phyloP scores from a whole-genome alignment of 148 eudicot species.

The Euryodendron excelsum region DNA sequence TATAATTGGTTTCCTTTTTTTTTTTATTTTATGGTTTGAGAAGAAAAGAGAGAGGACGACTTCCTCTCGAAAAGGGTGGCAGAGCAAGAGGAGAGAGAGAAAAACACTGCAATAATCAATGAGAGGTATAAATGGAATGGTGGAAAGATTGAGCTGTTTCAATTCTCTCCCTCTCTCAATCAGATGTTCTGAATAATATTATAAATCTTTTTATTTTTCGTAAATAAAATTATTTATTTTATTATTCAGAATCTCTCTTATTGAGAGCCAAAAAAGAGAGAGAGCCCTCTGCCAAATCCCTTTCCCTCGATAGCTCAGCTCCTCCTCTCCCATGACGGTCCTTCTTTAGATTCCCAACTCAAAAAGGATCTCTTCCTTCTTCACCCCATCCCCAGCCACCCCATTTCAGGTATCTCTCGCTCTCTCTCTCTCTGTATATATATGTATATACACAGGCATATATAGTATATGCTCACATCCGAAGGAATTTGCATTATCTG shows the following conservation, averaged over 20 bases:
- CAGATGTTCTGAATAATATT: neutral
- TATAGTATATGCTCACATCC: too few relatives aligned
- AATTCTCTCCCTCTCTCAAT: neutral
- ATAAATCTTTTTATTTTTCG: neutral
- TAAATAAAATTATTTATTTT: neutral
- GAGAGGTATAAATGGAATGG: neutral
- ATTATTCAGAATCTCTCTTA: constrained; percentile 8
- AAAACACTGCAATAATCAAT: neutral
- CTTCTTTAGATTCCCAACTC: neutral
- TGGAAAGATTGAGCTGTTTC: neutral
- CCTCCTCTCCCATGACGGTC: constrained; percentile 5
- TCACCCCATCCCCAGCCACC: neutral
- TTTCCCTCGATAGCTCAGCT: too few relatives aligned
- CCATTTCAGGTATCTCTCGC: neutral
- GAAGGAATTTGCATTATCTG: neutral
- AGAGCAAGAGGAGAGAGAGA: neutral
- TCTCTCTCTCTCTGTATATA: too few relatives aligned
- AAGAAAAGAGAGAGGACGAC: neutral
- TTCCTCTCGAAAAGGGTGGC: neutral
- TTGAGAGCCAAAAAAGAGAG: constrained; percentile 8
- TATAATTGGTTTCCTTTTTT: too few relatives aligned
- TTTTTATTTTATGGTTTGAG: too few relatives aligned
- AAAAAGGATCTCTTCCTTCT: neutral
- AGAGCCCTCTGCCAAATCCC: neutral
- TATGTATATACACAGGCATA: too few relatives aligned